Conservation (phyloP, 495 filamentous ascomycete genomes). For the Aspergillus sclerotiicarbonarius region DNA sequence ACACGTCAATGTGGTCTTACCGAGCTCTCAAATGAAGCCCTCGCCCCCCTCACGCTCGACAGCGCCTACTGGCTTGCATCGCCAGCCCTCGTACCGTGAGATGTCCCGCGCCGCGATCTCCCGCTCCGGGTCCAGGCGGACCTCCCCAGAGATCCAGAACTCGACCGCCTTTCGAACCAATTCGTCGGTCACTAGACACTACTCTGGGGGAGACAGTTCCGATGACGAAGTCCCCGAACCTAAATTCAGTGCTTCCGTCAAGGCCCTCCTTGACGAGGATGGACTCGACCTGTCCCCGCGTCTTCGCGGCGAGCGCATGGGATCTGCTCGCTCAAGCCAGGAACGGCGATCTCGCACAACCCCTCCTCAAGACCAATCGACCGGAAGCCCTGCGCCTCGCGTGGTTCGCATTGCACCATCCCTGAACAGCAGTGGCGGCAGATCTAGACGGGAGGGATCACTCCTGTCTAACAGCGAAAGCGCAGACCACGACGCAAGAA, state of each 20-base stretch:
- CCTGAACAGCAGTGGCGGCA: constrained; percentile 27
- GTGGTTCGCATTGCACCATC: constrained; percentile 60
- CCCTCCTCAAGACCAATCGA: constrained; percentile 41
- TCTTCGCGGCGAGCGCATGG: constrained; percentile 34
- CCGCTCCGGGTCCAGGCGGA: constrained; percentile 42
- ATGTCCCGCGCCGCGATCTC: constrained; percentile 43
- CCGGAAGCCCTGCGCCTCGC: constrained; percentile 44
- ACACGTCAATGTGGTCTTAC: constrained; percentile 19
- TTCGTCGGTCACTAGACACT: constrained; percentile 29
- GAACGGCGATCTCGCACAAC: constrained; percentile 38
- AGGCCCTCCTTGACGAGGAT: constrained; percentile 69
- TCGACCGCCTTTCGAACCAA: constrained; percentile 19
- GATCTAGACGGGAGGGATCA: constrained; percentile 36
- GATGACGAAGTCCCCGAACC: constrained; percentile 73
- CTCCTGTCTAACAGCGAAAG: constrained; percentile 33
- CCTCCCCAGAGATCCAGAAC: constrained; percentile 35
- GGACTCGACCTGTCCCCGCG: constrained; percentile 54
- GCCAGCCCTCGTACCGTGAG: constrained; percentile 34
- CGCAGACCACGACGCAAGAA: constrained; percentile 28
- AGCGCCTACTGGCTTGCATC: constrained; percentile 33
- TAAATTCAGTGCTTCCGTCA: constrained; percentile 76
- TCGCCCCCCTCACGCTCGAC: constrained; percentile 40
- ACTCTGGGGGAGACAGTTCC: constrained; percentile 63
- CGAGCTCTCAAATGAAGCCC: constrained; percentile 31
- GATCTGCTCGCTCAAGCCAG: constrained; percentile 28